These are phyloP conservation scores for Irpex lacteus DNA, from an alignment of 1,284 basidiomycete genomes.

Conservation along the genomic window DNA sequence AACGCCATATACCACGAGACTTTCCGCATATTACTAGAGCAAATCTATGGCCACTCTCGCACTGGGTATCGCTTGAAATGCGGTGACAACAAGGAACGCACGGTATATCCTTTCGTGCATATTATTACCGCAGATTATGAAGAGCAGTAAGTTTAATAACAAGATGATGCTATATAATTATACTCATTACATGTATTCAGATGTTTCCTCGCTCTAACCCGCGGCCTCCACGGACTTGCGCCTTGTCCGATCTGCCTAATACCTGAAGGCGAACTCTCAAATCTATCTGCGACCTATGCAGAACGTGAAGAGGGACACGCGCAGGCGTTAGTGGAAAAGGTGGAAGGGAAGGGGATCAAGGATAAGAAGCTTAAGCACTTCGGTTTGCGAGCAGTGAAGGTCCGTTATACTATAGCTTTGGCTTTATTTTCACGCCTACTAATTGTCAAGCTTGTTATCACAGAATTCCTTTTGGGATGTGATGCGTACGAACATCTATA, in stretches of 20 bases:
- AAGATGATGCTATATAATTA: not conserved
- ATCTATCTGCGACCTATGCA: not conserved
- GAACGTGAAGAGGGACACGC: not conserved
- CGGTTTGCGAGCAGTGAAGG: slow-evolving; percentile 2
- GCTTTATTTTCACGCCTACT: not conserved
- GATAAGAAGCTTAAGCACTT: not conserved
- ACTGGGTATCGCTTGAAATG: not conserved
- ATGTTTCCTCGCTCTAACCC: slow-evolving; percentile 3
- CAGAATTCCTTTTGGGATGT: slow-evolving; percentile 2
- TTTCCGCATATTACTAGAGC: not conserved
- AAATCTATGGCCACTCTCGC: not conserved
- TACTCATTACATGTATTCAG: not conserved
- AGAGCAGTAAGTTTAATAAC: not conserved
- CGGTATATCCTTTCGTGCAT: slow-evolving; percentile 1
- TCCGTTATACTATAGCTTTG: not conserved
- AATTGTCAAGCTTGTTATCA: not conserved
- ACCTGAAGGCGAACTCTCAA: not conserved
- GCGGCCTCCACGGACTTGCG: not conserved
- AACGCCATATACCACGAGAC: slow-evolving; percentile 1
- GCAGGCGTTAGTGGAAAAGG: not conserved
- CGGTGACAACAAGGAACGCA: not conserved
- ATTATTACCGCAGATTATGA: slow-evolving; percentile 8
- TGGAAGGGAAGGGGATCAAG: not conserved
- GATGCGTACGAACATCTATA: not conserved
- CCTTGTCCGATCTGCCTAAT: slow-evolving; percentile 3